Base-by-base conservation (phyloP, 2,329 filamentous ascomycete species). In the Claviceps sp. region DNA sequence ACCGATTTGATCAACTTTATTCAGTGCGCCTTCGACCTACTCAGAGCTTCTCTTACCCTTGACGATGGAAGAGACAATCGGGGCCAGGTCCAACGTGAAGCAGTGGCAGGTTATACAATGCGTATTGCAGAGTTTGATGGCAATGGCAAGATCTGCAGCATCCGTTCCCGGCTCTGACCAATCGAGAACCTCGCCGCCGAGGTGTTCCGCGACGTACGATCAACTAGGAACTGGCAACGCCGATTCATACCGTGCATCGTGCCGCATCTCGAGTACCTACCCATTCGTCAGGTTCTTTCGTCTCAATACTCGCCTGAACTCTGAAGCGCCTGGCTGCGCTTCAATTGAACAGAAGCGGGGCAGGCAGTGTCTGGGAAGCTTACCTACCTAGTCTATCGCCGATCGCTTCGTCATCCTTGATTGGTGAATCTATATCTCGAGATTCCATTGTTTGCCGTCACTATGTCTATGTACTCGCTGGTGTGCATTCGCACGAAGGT, bases 341-440 rank as follows among this genome's bases (percentile, higher is more conserved):
- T 34, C 26, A 26, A 30, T 30, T 30, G 26, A 30, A 30, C 8
- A 9, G 2, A 30, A 3, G 8, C 8, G 26, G 34, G 18, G n/a
- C 24, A 18, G n/a, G 13, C 26, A 37, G 37, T 47, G 18, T 38
- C 30, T 45, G 26, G 49, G 5, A 34, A 34, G 40, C 40, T 14
- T 20, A n/a, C n/a, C n/a, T n/a, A n/a, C n/a, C n/a, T n/a, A 9
- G 11, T 50, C 13, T 24, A 22, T 55, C 26, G 52, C 54, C 9
- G 48, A 46, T 24, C 54, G 53, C 24, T 50, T 49, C 13, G 43
- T 54, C 37, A 69, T 75, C 44, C 60, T 65, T 49, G 64, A 68
- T 61, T 75, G n/a, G 64, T 74, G 24, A 67, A 73, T 16, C 64
- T 77, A 16, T 77, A 76, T 63, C 73, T 75, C 60, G 71, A 76